phyloP scores from a whole-genome alignment of 306 rosid species.

The Castanea mollissima region DNA sequence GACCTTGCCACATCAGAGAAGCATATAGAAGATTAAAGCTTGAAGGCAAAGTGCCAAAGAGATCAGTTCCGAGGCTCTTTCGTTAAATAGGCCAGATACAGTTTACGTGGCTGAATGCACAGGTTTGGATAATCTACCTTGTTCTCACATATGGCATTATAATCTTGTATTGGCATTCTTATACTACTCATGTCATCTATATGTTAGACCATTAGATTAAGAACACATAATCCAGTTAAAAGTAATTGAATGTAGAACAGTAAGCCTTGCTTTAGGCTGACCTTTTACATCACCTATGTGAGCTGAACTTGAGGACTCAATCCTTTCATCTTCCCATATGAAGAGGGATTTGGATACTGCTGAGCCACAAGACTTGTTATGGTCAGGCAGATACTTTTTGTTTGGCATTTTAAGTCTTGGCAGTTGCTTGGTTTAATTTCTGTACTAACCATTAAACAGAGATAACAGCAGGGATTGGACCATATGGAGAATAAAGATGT shows the following conservation, averaged over 20 bases:
- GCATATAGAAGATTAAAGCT: conserved; percentile 80
- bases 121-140: conserved; percentile 2
- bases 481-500: neutral
- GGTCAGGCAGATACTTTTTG: neutral
- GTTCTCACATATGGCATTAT: neutral
- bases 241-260: neutral
- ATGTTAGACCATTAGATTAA: neutral
- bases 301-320: neutral
- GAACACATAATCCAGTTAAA: neutral
- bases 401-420: neutral
- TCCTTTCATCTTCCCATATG: neutral
- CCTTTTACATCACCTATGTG: neutral
- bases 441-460: neutral
- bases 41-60: conserved; percentile 88
- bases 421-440: neutral
- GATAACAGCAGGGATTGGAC: neutral
- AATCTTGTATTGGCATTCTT: neutral
- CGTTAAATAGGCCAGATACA: conserved; percentile 41
- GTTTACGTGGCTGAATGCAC: neutral
- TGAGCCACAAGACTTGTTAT: neutral
- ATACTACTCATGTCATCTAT: neutral
- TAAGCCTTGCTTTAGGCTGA: neutral
- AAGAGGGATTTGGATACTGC: neutral
- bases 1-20: conserved; percentile 95
- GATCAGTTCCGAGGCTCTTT: conserved; percentile 71